These are phyloP conservation scores for Prunus padus DNA, from an alignment of 306 rosid species.

Conservation along the genomic window DNA sequence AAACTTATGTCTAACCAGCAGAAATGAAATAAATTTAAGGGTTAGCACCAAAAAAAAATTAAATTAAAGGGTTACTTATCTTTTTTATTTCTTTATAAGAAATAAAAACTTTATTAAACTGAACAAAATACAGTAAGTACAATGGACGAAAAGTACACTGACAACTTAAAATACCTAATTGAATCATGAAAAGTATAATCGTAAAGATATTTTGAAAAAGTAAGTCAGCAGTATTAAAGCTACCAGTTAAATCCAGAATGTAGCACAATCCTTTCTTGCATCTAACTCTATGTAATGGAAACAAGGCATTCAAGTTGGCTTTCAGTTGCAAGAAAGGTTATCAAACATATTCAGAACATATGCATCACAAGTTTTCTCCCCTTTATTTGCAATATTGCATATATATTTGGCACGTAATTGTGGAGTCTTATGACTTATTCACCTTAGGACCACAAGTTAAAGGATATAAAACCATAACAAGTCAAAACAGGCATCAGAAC, in stretches of 20 bases:
- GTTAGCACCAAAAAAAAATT: background rate
- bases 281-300: background rate
- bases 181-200: background rate
- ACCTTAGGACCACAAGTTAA: background rate
- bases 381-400: background rate
- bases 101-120: background rate
- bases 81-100: background rate
- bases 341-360: background rate
- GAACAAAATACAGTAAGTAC: background rate
- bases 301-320: background rate
- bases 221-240: background rate
- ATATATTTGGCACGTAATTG: background rate
- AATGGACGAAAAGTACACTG: background rate
- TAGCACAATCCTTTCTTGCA: background rate
- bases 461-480: conserved; percentile 5
- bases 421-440: background rate
- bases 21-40: conserved; percentile 7
- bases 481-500: conserved; percentile 1
- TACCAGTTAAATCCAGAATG: background rate
- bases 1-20: conserved; percentile 69
- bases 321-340: background rate
- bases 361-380: background rate
- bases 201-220: background rate
- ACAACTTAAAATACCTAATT: background rate
- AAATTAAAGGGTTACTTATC: background rate